A percentile compares a stretch with the other conserved stretches of the same genome.
phyloP scores from a whole-genome alignment of 306 rosid species.

The Purshia tridentata region DNA sequence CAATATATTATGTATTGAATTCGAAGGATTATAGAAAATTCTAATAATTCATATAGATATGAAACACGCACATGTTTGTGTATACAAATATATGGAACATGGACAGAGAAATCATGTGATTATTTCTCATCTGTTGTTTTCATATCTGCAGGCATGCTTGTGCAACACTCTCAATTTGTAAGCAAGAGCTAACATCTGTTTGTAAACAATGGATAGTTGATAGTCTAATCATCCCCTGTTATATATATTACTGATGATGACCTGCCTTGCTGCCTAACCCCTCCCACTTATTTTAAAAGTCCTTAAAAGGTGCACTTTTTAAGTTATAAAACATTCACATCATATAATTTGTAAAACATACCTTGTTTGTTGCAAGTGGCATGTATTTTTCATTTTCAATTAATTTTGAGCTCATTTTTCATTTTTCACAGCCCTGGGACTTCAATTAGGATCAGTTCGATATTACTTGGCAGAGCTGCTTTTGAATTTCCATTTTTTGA shows the following conservation, averaged over 20 bases:
- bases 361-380: constrained; percentile 6
- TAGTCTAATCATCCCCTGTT: background rate
- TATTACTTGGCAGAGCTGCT: constrained; percentile 61
- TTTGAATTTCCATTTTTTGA: constrained; percentile 52
- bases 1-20: too few species aligned
- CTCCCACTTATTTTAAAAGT: background rate
- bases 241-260: background rate
- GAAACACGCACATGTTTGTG: too few species aligned
- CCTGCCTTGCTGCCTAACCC: background rate
- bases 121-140: constrained; percentile 2
- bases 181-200: constrained; percentile 35
- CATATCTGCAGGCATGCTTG: constrained; percentile 52
- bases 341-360: background rate
- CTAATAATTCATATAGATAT: too few species aligned
- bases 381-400: background rate
- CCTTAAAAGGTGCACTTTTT: background rate
- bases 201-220: background rate
- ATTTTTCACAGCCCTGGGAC: constrained; percentile 48
- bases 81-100: background rate
- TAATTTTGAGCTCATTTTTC: constrained; percentile 18
- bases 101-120: background rate
- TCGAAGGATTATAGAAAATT: too few species aligned
- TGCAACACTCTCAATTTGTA: constrained; percentile 49
- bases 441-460: constrained; percentile 39
- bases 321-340: background rate